Base-by-base conservation (phyloP, 805 yeast genomes). In the Geotrichum ghanense region DNA sequence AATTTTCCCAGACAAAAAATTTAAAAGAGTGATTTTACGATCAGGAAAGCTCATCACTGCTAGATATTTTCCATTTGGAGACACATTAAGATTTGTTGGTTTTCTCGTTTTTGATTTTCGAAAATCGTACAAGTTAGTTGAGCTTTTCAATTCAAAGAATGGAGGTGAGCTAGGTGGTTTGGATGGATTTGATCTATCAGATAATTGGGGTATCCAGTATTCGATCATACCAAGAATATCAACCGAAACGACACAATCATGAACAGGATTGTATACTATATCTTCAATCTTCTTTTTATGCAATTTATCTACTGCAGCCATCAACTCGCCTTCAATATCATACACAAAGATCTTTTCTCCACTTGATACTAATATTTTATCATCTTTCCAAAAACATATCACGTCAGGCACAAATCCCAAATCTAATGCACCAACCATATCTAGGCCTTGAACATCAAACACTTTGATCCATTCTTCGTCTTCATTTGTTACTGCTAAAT, bases 121-220 rank as follows among this genome's bases (percentile, higher is more conserved):
- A 42, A 69, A 52, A 16, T 63, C 65, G 48, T 66, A 62, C 16
- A 66, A 51, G 49, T 69, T 68, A 0, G 76, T 72, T 39, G 62
- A 56, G 25, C 70, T 59, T 50, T 72, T 71, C 50, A 56, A 52
- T 31, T 60, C 58, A 54, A 68, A 72, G 19, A 53, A 53, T 24
- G 45, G 46, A 22, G 41, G 43, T 2, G 65, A 65, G 39, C 50
- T 48, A 20, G 50, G 16, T 55, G 47, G 14, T 14, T 45, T 16
- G 5, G 45, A 12, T 54, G 57, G 16, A 41, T 45, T 12, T 43
- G 42, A 48, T 34, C 46, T 41, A 3, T 50, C 48, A 23, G 31
- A 40, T n/a, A 26, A 41, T 2, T 40, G 48, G 2, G 62, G 58
- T 5, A 47, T 50, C 70, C 70, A 66, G 47, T 67, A 66, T 50